Conservation (phyloP, 1,284 basidiomycete species). For the Schizophyllum amplum region DNA sequence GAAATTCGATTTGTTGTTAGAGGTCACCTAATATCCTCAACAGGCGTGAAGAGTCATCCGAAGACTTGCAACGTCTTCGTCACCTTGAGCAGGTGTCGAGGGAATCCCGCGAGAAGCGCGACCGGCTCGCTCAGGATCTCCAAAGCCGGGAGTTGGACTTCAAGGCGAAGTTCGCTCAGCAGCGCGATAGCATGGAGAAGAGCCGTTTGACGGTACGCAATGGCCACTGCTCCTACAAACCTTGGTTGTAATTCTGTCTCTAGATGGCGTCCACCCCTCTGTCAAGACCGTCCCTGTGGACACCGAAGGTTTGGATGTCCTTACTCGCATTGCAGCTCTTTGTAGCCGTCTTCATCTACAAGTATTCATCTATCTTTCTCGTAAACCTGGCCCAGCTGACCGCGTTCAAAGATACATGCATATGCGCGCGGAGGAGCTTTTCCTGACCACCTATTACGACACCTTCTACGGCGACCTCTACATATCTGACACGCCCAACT, state of each 20-base stretch:
- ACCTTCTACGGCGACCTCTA: constrained; percentile 65
- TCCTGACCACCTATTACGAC: constrained; percentile 61
- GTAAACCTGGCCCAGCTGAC: constrained; percentile 15
- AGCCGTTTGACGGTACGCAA: constrained; percentile 28
- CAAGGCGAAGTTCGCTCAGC: constrained; percentile 25
- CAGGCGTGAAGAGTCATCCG: constrained; percentile 27
- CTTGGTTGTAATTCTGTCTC: constrained; percentile 1
- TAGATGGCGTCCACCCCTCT: background rate
- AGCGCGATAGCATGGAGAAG: constrained; percentile 29
- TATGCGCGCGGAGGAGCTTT: constrained; percentile 33
- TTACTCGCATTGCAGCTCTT: background rate
- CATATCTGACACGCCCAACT: constrained; percentile 25
- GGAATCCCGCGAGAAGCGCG: constrained; percentile 40
- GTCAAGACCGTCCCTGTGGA: too few species aligned
- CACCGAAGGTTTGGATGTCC: constrained; percentile 6
- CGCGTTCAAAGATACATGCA: constrained; percentile 21
- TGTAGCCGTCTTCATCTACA: constrained; percentile 11
- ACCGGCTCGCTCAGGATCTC: constrained; percentile 34
- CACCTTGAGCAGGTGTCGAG: constrained; percentile 36
- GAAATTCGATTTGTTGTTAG: too few species aligned
- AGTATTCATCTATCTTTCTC: constrained; percentile 1
- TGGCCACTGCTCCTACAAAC: background rate
- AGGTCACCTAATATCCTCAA: constrained; percentile 1
- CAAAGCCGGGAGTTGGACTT: constrained; percentile 29
- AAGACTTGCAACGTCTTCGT: constrained; percentile 36